phyloP scores from a whole-genome alignment of 768 basidiomycete genomes.

The Tylopilus vinaceipallidus region DNA sequence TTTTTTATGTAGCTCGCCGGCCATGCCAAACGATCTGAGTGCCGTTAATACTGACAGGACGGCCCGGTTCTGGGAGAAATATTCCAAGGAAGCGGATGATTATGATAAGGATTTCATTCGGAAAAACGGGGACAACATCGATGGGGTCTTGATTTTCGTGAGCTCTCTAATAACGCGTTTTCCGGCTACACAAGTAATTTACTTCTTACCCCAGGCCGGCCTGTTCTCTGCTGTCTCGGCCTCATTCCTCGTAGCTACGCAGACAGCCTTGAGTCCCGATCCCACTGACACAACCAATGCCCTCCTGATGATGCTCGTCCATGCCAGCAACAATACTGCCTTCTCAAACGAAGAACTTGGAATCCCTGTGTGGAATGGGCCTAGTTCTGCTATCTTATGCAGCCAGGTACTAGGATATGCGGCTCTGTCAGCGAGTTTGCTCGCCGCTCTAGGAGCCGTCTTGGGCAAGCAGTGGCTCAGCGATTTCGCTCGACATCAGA shows the following conservation, averaged over 20 bases:
- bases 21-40: background rate
- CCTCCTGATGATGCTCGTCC: slow-evolving; percentile 25
- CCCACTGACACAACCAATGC: slow-evolving; percentile 25
- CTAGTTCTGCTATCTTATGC: slow-evolving; percentile 10
- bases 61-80: background rate
- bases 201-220: slow-evolving; percentile 32
- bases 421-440: slow-evolving; percentile 19
- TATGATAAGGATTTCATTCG: slow-evolving; percentile 2
- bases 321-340: slow-evolving; percentile 10
- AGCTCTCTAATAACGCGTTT: background rate
- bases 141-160: slow-evolving; percentile 4
- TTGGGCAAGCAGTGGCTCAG: slow-evolving; percentile 17
- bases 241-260: slow-evolving; percentile 38
- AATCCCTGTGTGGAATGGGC: slow-evolving; percentile 19
- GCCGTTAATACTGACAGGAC: background rate
- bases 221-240: slow-evolving; percentile 41
- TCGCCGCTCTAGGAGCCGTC: slow-evolving; percentile 23
- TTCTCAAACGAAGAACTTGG: slow-evolving; percentile 1
- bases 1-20: background rate
- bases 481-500: slow-evolving; percentile 10
- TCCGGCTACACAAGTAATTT: background rate
- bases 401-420: slow-evolving; percentile 21
- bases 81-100: background rate
- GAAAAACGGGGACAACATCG: background rate
- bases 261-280: slow-evolving; percentile 33